A percentile compares a stretch with the other conserved stretches of the same genome.
phyloP scores from a whole-genome alignment of 2,329 filamentous ascomycete species.

The Chalaropsis thielavioides region DNA sequence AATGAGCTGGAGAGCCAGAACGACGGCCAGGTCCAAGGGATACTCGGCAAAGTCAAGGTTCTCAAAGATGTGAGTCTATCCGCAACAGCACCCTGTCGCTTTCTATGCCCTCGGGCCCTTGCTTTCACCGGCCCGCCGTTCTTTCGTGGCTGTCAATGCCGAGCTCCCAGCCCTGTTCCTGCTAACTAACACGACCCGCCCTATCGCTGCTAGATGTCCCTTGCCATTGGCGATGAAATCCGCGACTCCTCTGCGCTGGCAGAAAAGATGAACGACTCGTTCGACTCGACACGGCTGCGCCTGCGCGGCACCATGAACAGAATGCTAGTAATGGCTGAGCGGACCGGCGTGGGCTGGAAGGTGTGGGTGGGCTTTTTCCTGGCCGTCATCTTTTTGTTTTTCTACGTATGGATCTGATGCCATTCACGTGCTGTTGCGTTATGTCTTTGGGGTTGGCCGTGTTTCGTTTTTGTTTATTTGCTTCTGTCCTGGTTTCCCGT shows the following conservation, averaged over 20 bases:
- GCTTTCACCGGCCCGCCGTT: no score
- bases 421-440: neutral
- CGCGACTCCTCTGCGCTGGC: constrained; percentile 75
- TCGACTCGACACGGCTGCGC: constrained; percentile 69
- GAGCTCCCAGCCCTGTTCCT: no score
- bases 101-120: no score
- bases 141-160: no score
- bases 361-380: constrained; percentile 85
- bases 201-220: constrained; percentile 54
- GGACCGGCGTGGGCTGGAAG: constrained; percentile 89
- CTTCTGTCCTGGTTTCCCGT: neutral
- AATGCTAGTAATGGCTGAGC: constrained; percentile 91
- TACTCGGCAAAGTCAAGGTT: constrained; percentile 76
- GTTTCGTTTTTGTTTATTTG: neutral
- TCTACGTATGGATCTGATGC: constrained; percentile 70
- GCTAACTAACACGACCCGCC: neutral
- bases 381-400: constrained; percentile 68
- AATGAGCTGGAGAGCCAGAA: constrained; percentile 94
- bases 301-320: constrained; percentile 89
- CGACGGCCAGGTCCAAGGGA: constrained; percentile 76
- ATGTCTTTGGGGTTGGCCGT: neutral
- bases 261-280: constrained; percentile 91
- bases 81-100: no score
- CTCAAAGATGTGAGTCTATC: constrained; percentile 62
- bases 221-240: constrained; percentile 91